phyloP scores from a whole-genome alignment of 805 yeast species.

The Candida ovalis region DNA sequence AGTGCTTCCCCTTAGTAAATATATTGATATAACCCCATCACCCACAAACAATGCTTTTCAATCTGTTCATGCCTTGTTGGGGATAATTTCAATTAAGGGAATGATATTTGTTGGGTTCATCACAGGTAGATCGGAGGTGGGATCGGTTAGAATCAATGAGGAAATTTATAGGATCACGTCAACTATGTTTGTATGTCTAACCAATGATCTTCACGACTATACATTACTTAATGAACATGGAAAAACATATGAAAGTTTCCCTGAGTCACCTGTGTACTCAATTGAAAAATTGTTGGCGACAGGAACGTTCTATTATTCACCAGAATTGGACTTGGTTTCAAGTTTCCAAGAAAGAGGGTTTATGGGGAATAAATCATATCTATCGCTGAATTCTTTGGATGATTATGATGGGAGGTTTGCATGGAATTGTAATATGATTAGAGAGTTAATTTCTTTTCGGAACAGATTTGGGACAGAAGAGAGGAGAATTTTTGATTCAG shows the following conservation, averaged over 20 bases:
- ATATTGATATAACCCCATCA: constrained; percentile 36
- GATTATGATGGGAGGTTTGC: constrained; percentile 43
- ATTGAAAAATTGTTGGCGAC: constrained; percentile 41
- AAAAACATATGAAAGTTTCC: constrained; percentile 17
- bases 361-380: constrained; percentile 17
- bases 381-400: constrained; percentile 29
- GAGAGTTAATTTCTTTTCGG: constrained; percentile 44
- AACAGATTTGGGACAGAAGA: constrained; percentile 40
- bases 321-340: constrained; percentile 43
- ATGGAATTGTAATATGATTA: constrained; percentile 49
- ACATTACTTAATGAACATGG: constrained; percentile 14
- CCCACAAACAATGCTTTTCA: constrained; percentile 17
- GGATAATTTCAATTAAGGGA: constrained; percentile 53
- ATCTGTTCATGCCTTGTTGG: constrained; percentile 52
- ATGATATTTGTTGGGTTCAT: constrained; percentile 56
- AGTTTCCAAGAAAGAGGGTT: constrained; percentile 43
- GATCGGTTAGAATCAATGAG: constrained; percentile 55
- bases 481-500: constrained; percentile 38
- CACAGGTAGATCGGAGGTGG: constrained; percentile 51
- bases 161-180: constrained; percentile 50
- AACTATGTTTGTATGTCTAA: constrained; percentile 63
- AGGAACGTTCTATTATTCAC: constrained; percentile 48
- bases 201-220: constrained; percentile 51
- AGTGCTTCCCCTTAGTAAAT: constrained; percentile 36
- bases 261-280: constrained; percentile 39